Evolutionary conservation across 495 filamentous ascomycete species (phyloP).

Genomic region (Penicillium desertorum): DNA sequence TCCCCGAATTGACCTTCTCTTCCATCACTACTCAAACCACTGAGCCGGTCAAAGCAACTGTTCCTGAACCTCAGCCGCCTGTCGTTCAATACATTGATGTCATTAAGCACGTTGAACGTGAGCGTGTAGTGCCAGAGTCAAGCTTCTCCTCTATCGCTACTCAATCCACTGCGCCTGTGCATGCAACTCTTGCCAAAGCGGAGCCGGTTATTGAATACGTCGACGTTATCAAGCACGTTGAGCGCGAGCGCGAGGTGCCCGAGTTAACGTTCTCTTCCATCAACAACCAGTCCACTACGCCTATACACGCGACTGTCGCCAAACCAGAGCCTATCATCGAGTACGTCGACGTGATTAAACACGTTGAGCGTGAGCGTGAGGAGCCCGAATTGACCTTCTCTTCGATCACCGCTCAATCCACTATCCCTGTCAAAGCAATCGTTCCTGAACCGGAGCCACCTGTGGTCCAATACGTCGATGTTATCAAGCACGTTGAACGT

Average conservation of each 20-base stretch:
- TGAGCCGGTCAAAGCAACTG: slow-evolving; percentile 23
- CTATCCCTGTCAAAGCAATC: slow-evolving; percentile 45
- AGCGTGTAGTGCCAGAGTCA: slow-evolving; percentile 1
- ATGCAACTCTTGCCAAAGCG: slow-evolving; percentile 4
- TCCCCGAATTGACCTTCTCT: slow-evolving; percentile 30
- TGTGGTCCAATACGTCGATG: slow-evolving; percentile 14
- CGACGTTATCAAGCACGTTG: slow-evolving; percentile 10
- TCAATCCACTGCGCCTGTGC: slow-evolving; percentile 1
- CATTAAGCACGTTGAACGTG: slow-evolving; percentile 13
- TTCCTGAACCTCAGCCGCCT: slow-evolving; percentile 9
- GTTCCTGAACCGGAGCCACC: slow-evolving; percentile 26
- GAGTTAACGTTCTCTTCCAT: slow-evolving; percentile 31
- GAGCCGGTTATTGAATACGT: slow-evolving; percentile 12
- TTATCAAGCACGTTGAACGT: slow-evolving; percentile 11
- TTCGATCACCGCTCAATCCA: slow-evolving; percentile 47
- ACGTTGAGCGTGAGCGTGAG: slow-evolving; percentile 14
- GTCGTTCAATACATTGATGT: slow-evolving; percentile 11
- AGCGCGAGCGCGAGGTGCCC: slow-evolving; percentile 22
- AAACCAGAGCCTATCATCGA: slow-evolving; percentile 8
- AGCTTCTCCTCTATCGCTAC: slow-evolving; percentile 6
- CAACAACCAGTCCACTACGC: slow-evolving; percentile 23
- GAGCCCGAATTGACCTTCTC: slow-evolving; percentile 46
- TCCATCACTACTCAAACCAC: slow-evolving; percentile 25
- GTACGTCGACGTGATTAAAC: slow-evolving; percentile 13
- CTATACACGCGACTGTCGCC: slow-evolving; percentile 19